phyloP scores from a whole-genome alignment of 148 eudicot species.

The Fagopyrum homotropicum region DNA sequence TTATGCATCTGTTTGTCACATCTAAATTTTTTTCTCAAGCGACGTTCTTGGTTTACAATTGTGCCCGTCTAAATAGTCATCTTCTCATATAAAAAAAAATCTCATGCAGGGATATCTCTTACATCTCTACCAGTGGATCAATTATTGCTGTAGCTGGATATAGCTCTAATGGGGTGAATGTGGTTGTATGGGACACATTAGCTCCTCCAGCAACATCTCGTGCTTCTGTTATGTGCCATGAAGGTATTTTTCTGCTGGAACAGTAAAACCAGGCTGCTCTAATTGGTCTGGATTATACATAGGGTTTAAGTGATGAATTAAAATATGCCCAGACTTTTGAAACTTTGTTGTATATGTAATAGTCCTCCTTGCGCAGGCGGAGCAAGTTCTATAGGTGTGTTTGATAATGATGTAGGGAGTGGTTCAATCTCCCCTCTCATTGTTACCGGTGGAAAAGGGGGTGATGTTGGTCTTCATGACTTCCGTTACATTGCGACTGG shows the following conservation, averaged over 20 bases:
- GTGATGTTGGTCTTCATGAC: slow-evolving; percentile 98
- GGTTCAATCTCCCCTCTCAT: slow-evolving; percentile 92
- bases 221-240: slow-evolving; percentile 99
- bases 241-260: slow-evolving; percentile 45
- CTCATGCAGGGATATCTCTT: slow-evolving; percentile 66
- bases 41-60: background rate
- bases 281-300: background rate
- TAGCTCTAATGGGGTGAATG: slow-evolving; percentile 79
- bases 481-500: slow-evolving; percentile 99
- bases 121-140: slow-evolving; percentile 91
- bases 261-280: background rate
- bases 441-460: slow-evolving; percentile 92
- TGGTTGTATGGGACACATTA: slow-evolving; percentile 94
- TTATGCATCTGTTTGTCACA: background rate
- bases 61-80: background rate
- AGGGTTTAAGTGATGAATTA: background rate
- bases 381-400: slow-evolving; percentile 78
- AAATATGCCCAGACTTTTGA: background rate
- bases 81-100: background rate
- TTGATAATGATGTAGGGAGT: slow-evolving; percentile 90
- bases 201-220: slow-evolving; percentile 92
- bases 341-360: background rate
- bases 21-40: background rate
- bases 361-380: slow-evolving; percentile 52
- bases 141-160: slow-evolving; percentile 89